These are phyloP conservation scores for Rhizopus arrhizus DNA, from an alignment of 371 early-diverging fungal genomes.

Conservation along the genomic window DNA sequence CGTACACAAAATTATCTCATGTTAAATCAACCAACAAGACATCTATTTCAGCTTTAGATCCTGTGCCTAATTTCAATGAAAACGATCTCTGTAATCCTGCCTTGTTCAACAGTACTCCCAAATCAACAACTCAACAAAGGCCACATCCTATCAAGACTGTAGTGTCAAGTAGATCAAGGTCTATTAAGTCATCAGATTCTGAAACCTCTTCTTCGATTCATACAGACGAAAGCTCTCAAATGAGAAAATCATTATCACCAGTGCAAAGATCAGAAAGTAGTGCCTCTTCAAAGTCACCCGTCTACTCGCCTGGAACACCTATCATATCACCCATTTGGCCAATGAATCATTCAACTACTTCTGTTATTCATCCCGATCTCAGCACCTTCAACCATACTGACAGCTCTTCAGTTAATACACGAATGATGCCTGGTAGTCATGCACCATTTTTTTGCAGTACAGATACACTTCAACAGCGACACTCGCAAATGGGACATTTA, in stretches of 20 bases:
- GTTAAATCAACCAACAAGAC: too few relatives aligned
- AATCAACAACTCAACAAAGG: neutral
- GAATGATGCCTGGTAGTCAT: conserved; percentile 16
- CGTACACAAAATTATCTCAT: neutral
- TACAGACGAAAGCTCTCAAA: conserved; percentile 4
- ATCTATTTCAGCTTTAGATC: too few relatives aligned
- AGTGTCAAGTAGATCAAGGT: too few relatives aligned
- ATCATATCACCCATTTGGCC: conserved; percentile 11
- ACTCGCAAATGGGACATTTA: conserved; percentile 1
- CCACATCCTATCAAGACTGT: conserved; percentile 13
- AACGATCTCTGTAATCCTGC: too few relatives aligned
- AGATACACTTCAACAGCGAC: conserved; percentile 9
- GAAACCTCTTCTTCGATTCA: conserved; percentile 4
- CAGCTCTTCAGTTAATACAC: conserved; percentile 23
- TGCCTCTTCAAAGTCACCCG: neutral
- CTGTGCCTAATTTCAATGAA: too few relatives aligned
- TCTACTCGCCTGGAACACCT: neutral
- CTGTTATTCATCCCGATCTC: neutral
- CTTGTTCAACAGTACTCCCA: neutral
- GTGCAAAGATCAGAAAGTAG: neutral
- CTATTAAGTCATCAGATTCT: conserved; percentile 1
- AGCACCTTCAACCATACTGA: neutral
- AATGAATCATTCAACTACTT: conserved; percentile 20
- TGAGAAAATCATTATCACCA: neutral
- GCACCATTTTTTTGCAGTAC: conserved; percentile 9